Conservation (phyloP, 768 basidiomycete species). For the Dentipellis sp. region DNA sequence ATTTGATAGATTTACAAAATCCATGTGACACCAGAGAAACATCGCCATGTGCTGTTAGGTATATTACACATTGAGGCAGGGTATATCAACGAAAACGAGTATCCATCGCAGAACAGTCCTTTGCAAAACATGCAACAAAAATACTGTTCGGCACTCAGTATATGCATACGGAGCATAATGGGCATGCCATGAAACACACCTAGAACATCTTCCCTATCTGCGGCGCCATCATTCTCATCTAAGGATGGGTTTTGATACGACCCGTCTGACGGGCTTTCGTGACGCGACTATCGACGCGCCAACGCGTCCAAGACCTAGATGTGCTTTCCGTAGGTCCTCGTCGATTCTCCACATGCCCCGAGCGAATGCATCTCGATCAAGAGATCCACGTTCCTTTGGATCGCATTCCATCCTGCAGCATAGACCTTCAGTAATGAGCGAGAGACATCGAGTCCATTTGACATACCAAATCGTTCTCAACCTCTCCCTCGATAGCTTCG, state of each 20-base stretch:
- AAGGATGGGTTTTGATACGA: background rate
- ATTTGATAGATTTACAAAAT: too few relatives aligned
- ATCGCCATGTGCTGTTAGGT: too few relatives aligned
- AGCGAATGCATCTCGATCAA: slow-evolving; percentile 54
- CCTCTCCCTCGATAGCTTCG: slow-evolving; percentile 37
- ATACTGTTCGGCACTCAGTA: too few relatives aligned
- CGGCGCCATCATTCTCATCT: background rate
- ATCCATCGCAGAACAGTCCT: too few relatives aligned
- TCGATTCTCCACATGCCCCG: slow-evolving; percentile 77
- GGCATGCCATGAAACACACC: too few relatives aligned
- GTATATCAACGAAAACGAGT: too few relatives aligned
- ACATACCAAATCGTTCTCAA: slow-evolving; percentile 57
- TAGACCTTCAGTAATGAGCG: background rate
- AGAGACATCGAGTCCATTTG: background rate
- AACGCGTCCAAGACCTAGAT: slow-evolving; percentile 12
- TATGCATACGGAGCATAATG: too few relatives aligned
- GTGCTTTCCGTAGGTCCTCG: slow-evolving; percentile 56
- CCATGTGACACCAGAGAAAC: too few relatives aligned
- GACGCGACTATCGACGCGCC: background rate
- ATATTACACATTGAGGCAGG: too few relatives aligned
- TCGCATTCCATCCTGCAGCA: slow-evolving; percentile 58
- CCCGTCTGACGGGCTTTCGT: background rate
- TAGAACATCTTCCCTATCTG: too few relatives aligned
- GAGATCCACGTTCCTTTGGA: slow-evolving; percentile 34
- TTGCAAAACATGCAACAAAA: too few relatives aligned